Conservation (phyloP, 768 basidiomycete genomes). For the Kwoniella bestiolae region DNA sequence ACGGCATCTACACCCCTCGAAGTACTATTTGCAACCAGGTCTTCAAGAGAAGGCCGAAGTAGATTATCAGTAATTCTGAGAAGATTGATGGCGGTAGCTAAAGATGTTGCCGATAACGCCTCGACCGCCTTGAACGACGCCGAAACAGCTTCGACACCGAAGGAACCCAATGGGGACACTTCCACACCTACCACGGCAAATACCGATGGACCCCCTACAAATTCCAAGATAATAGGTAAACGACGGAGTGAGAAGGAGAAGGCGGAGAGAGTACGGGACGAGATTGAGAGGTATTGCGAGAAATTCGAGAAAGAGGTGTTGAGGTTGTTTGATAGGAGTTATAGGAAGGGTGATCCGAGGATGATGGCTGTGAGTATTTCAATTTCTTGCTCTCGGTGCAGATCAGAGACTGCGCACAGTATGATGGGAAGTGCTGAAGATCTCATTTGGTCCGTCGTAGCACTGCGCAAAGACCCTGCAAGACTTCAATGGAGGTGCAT, state of each 20-base stretch:
- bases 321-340: slow-evolving; percentile 90
- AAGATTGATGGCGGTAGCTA: slow-evolving; percentile 82
- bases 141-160: slow-evolving; percentile 33
- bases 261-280: slow-evolving; percentile 75
- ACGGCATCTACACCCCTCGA: slow-evolving; percentile 79
- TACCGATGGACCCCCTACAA: slow-evolving; percentile 6
- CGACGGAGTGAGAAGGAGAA: slow-evolving; percentile 72
- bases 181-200: not conserved
- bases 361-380: slow-evolving; percentile 85
- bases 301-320: slow-evolving; percentile 99
- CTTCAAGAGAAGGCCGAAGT: slow-evolving; percentile 80
- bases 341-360: slow-evolving; percentile 95
- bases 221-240: slow-evolving; percentile 69
- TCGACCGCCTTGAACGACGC: slow-evolving; percentile 39
- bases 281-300: slow-evolving; percentile 95
- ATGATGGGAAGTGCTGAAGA: too few species aligned
- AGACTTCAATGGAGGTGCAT: slow-evolving; percentile 96
- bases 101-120: slow-evolving; percentile 74
- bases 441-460: slow-evolving; percentile 65
- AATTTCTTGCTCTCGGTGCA: too few species aligned
- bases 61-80: slow-evolving; percentile 86
- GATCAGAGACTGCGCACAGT: too few species aligned
- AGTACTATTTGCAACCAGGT: slow-evolving; percentile 59
- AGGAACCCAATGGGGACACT: slow-evolving; percentile 17
- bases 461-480: slow-evolving; percentile 95